Base-by-base conservation (phyloP, 768 basidiomycete species). In the Rhizopogon vinicolor region DNA sequence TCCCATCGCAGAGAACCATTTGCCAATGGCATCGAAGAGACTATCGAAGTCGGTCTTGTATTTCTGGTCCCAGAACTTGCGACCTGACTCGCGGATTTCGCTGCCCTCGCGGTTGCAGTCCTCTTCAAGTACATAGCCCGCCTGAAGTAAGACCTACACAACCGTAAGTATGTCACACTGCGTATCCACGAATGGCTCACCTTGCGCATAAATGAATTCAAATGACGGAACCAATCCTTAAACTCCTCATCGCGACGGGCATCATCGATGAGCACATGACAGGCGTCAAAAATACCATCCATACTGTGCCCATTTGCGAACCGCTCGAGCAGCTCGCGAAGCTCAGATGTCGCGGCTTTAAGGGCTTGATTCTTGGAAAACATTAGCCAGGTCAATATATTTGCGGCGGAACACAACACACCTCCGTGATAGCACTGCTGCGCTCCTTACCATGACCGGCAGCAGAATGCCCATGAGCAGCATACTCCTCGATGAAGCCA, bases 61-160 rank as follows among this genome's bases (percentile, higher is more conserved):
- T 70, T 84, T 83, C 37, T 75, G 75, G 52, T 89, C 85, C 68
- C 90, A 98, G 76, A 92, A 98, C 22, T 69, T 65, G 50, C 85
- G 81, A 13, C 94, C 93, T 19, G 74, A 72, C 44, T 97, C 88
- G 44, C 79, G 76, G 39, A 98, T 74, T 13, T 78, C 66, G 35
- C 68, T 70, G 0, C 81, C 93, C 49, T 91, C 84, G 18, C 70
- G 76, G 63, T 82, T 83, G 63, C 85, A 91, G 33, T 82, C 78
- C 0, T 88, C 84, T 51, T 91, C 85, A n/a, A 98, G 77, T 31
- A 98, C 83, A 63, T 85, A 98, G 13, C 93, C 93, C 0, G 87
- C 79, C 55, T 94, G 86, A 51, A 96, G 77, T 4, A 96, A 75
- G 2, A 87, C 74, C 83, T 86, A 58, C 44, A 25, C 18, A 51